These are phyloP conservation scores for Astraeus odoratus DNA, from an alignment of 768 basidiomycete species.

Conservation along the genomic window DNA sequence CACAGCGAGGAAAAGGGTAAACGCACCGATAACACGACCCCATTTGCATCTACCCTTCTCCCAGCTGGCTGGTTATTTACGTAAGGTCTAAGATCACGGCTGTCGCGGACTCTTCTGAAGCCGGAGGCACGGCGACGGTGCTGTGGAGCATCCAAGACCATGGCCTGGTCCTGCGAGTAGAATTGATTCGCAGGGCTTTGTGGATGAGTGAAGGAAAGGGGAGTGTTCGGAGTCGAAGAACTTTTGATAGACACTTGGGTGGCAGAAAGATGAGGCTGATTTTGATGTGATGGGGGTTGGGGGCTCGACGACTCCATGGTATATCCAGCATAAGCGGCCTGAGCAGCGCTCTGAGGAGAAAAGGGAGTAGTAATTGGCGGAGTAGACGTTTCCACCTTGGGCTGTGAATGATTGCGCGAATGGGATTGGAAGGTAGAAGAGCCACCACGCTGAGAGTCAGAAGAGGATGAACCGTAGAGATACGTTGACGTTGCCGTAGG, in stretches of 20 bases:
- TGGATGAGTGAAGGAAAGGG: constrained; percentile 57
- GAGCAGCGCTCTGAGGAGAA: constrained; percentile 42
- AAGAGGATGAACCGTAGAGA: constrained; percentile 30
- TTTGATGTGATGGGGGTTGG: constrained; percentile 43
- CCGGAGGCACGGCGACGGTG: constrained; percentile 67
- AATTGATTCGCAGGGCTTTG: constrained; percentile 47
- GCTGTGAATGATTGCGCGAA: constrained; percentile 50
- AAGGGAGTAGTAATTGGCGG: constrained; percentile 47
- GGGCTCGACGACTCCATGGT: constrained; percentile 63
- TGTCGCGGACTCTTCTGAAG: constrained; percentile 71
- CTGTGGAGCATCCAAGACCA: constrained; percentile 58
- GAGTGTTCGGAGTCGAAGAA: constrained; percentile 70
- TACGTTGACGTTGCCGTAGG: constrained; percentile 45
- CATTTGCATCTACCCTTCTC: constrained; percentile 72
- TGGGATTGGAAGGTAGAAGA: constrained; percentile 47
- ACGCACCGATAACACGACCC: constrained; percentile 77
- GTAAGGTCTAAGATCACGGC: constrained; percentile 71
- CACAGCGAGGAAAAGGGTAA: neutral
- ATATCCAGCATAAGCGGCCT: constrained; percentile 43
- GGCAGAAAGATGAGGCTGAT: constrained; percentile 41
- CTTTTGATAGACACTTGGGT: constrained; percentile 42
- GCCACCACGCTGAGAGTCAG: constrained; percentile 35
- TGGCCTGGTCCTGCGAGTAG: constrained; percentile 59
- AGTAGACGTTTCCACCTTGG: constrained; percentile 44
- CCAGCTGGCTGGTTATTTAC: constrained; percentile 55